A percentile compares a stretch with the other conserved stretches of the same genome.
phyloP scores from a whole-genome alignment of 208 protist species.

The Acanthamoeba royreba region DNA sequence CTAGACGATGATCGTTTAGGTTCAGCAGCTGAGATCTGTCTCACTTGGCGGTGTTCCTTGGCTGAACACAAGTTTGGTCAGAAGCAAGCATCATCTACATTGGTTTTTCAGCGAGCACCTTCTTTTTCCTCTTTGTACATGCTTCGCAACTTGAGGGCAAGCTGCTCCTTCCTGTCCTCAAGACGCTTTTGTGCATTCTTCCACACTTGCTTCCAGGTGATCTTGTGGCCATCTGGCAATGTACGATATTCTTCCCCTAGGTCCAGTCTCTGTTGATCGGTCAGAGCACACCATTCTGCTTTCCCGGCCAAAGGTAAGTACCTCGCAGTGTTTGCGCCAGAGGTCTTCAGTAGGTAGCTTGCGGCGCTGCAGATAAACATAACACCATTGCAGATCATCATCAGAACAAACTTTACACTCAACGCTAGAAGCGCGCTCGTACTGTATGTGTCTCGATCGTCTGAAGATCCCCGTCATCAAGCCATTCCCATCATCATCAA shows the following conservation, averaged over 20 bases:
- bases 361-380: too few species aligned
- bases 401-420: too few species aligned
- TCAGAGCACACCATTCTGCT: too few species aligned
- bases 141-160: not conserved
- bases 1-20: not conserved
- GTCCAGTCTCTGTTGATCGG: not conserved
- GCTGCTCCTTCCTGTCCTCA: not conserved
- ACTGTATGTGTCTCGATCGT: too few species aligned
- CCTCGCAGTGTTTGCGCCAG: not conserved
- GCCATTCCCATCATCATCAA: too few species aligned
- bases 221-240: not conserved
- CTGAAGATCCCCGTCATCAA: too few species aligned
- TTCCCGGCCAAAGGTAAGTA: too few species aligned
- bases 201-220: constrained; percentile 13
- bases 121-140: not conserved
- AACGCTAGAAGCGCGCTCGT: too few species aligned
- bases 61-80: not conserved
- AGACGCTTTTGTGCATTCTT: not conserved
- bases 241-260: not conserved
- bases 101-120: not conserved
- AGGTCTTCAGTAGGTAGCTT: not conserved
- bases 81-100: too few species aligned
- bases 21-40: not conserved
- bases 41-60: not conserved
- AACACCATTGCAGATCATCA: too few species aligned